phyloP scores from a whole-genome alignment of 2,329 filamentous ascomycete genomes.

The Sphaerulina populicola region DNA sequence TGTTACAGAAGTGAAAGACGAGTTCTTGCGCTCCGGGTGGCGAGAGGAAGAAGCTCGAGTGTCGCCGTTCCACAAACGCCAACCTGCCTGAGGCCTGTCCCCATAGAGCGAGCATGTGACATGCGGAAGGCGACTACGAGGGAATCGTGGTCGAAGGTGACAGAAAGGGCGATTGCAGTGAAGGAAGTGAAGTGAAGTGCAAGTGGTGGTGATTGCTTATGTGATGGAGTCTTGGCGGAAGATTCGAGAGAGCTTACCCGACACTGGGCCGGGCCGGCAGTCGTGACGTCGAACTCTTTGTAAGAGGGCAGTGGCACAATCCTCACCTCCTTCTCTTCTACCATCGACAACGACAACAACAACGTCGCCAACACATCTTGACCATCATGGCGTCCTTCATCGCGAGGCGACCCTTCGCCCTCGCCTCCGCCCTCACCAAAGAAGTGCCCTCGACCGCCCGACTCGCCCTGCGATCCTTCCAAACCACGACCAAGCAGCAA shows the following conservation, averaged over 20 bases:
- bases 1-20: neutral
- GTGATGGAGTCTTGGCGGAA: neutral
- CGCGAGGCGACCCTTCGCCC: slow-evolving; percentile 55
- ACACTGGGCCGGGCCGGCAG: no score
- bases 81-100: no score
- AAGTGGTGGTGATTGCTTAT: neutral
- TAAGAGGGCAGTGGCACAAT: neutral
- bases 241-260: neutral
- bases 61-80: no score
- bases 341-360: neutral
- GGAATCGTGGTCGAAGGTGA: neutral
- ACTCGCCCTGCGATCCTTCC: slow-evolving; percentile 38
- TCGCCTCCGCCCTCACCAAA: slow-evolving; percentile 49
- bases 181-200: neutral
- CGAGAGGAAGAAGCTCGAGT: no score
- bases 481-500: slow-evolving; percentile 33
- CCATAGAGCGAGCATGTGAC: no score
- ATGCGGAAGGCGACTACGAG: neutral
- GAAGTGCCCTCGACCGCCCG: slow-evolving; percentile 42
- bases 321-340: neutral
- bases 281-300: slow-evolving; percentile 5
- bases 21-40: neutral
- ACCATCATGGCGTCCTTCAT: slow-evolving; percentile 41
- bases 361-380: neutral
- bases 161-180: neutral